Evolutionary conservation across 2,329 filamentous ascomycete species (phyloP).

Genomic region (Penicillium olsonii): DNA sequence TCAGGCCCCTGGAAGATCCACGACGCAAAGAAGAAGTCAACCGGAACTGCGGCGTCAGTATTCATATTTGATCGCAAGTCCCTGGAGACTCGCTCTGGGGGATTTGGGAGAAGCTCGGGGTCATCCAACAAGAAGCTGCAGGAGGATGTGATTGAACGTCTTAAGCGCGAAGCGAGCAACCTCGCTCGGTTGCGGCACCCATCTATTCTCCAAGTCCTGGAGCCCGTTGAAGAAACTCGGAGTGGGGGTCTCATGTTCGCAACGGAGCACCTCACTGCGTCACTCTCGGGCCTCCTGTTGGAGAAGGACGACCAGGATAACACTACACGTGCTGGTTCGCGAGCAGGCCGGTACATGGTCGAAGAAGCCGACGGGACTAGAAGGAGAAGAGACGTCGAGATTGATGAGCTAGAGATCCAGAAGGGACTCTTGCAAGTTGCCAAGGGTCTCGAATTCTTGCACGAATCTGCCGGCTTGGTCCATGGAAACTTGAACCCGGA

Average conservation of each 20-base stretch:
- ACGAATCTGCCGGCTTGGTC: conserved; percentile 90
- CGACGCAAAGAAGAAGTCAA: conserved; percentile 95
- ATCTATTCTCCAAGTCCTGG: conserved; percentile 85
- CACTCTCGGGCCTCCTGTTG: conserved; percentile 75
- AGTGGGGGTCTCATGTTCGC: conserved; percentile 93
- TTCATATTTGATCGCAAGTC: conserved; percentile 93
- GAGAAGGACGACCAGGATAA: conserved; percentile 89
- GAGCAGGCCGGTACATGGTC: conserved; percentile 76
- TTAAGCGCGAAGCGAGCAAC: conserved; percentile 89
- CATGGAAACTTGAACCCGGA: conserved; percentile 95
- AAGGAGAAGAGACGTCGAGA: conserved; percentile 78
- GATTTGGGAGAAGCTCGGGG: conserved; percentile 62
- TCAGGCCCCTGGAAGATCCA: conserved; percentile 97
- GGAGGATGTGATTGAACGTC: conserved; percentile 85
- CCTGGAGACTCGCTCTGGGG: conserved; percentile 68
- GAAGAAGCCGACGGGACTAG: conserved; percentile 75
- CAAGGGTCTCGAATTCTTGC: conserved; percentile 91
- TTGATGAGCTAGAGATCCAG: conserved; percentile 96
- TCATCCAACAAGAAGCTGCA: conserved; percentile 75
- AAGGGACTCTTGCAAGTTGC: conserved; percentile 91
- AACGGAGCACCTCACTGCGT: conserved; percentile 86
- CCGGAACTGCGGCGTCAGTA: conserved; percentile 82
- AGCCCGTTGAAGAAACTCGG: conserved; percentile 92
- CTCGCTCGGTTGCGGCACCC: conserved; percentile 88
- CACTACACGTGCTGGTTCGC: conserved; percentile 65